Percentiles rank a stretch among this genome's conserved stretches.
These are phyloP conservation scores for Cladosporium austrohemisphaericum DNA, from an alignment of 2,329 filamentous ascomycete genomes.

Conservation along the genomic window DNA sequence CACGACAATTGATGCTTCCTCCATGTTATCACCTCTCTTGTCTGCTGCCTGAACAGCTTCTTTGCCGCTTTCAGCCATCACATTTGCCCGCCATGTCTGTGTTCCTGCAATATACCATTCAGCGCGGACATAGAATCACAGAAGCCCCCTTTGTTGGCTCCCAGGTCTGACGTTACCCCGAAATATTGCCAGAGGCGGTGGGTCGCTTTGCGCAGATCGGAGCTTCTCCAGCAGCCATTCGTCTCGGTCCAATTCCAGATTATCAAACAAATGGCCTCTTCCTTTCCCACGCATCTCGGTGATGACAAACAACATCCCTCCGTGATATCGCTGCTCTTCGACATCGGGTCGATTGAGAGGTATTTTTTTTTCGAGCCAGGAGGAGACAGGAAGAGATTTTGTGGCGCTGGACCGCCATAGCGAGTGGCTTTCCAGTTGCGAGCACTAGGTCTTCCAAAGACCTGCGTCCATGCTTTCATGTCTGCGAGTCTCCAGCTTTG, in stretches of 20 bases:
- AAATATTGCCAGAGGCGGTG: not conserved
- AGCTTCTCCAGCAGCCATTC: not conserved
- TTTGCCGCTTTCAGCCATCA: not conserved
- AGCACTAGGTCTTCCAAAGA: too few relatives aligned
- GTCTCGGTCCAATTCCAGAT: not conserved
- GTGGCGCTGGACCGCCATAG: not conserved
- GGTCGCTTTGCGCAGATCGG: not conserved
- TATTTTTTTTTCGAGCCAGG: not conserved
- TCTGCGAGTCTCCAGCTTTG: too few relatives aligned
- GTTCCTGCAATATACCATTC: constrained; percentile 1
- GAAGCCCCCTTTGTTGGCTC: not conserved
- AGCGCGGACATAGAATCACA: not conserved
- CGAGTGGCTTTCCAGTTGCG: too few relatives aligned
- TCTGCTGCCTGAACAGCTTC: not conserved
- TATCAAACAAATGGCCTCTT: not conserved
- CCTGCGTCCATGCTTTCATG: too few relatives aligned
- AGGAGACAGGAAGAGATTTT: not conserved
- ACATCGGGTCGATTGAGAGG: not conserved
- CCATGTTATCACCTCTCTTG: not conserved
- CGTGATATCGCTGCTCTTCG: not conserved
- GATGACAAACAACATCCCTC: not conserved
- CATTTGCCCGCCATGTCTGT: not conserved
- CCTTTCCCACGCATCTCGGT: not conserved
- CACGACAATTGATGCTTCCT: not conserved
- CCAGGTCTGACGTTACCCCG: not conserved